These are phyloP conservation scores for Ilyonectria sp. DNA, from an alignment of 2,329 filamentous ascomycete species.

Conservation along the genomic window DNA sequence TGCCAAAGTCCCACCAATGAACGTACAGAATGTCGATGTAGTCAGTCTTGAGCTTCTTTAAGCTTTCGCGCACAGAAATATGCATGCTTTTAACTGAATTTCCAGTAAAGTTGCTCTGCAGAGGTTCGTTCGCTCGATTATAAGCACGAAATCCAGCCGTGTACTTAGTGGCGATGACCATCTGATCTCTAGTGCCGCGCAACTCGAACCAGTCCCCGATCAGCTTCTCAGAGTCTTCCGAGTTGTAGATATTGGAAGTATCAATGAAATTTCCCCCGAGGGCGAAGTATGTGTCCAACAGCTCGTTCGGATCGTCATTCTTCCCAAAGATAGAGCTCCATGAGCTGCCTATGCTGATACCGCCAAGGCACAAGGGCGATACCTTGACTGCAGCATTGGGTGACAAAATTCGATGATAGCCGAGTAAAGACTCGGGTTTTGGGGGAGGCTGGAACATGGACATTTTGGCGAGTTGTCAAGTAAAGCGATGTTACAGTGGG, in stretches of 20 bases:
- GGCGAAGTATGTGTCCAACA: slow-evolving; percentile 69
- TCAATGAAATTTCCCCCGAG: slow-evolving; percentile 76
- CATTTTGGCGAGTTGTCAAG: too few relatives aligned
- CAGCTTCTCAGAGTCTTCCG: slow-evolving; percentile 65
- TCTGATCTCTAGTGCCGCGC: slow-evolving; percentile 61
- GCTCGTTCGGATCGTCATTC: slow-evolving; percentile 62
- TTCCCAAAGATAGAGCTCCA: slow-evolving; percentile 54
- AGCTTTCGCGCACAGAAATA: slow-evolving; percentile 56
- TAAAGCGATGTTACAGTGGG: too few relatives aligned
- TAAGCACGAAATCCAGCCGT: slow-evolving; percentile 55
- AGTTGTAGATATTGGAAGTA: slow-evolving; percentile 66
- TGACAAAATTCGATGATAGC: slow-evolving; percentile 42
- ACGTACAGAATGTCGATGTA: slow-evolving; percentile 53
- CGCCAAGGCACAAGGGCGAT: slow-evolving; percentile 45
- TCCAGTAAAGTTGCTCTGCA: slow-evolving; percentile 53
- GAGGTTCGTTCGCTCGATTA: slow-evolving; percentile 32
- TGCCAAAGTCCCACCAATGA: slow-evolving; percentile 44
- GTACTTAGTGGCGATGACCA: slow-evolving; percentile 66
- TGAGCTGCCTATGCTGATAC: slow-evolving; percentile 43
- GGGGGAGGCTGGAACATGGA: slow-evolving; percentile 8
- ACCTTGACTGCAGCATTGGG: slow-evolving; percentile 43
- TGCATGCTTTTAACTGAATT: slow-evolving; percentile 57
- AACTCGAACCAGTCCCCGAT: slow-evolving; percentile 66
- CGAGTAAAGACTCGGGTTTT: slow-evolving; percentile 36
- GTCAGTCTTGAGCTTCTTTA: slow-evolving; percentile 57